Conservation (phyloP, 2,329 filamentous ascomycete species). For the Eurotiales sp. region DNA sequence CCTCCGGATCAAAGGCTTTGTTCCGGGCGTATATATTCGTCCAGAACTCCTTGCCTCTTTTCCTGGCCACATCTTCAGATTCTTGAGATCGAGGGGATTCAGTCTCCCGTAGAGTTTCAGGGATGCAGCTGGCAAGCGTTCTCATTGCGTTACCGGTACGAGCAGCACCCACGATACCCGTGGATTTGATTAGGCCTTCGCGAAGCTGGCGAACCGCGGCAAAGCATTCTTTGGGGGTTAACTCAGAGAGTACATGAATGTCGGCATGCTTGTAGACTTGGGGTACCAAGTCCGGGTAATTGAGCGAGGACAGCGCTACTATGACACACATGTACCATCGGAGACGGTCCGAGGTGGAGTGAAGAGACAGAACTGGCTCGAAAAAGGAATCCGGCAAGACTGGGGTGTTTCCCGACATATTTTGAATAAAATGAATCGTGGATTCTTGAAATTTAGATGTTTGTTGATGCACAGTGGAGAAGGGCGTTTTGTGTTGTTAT, state of each 20-base stretch:
- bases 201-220: neutral
- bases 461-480: too few species aligned
- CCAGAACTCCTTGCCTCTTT: neutral
- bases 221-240: neutral
- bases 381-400: neutral
- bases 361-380: conserved; percentile 1
- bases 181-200: conserved; percentile 1
- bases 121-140: neutral
- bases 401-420: neutral
- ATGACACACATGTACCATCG: conserved; percentile 2
- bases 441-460: too few species aligned
- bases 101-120: neutral
- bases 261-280: neutral
- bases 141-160: conserved; percentile 2
- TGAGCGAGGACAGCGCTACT: neutral
- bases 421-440: neutral
- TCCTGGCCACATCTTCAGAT: conserved; percentile 1
- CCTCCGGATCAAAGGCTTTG: conserved; percentile 1
- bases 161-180: neutral
- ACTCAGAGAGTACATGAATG: neutral
- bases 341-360: neutral
- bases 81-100: conserved; percentile 1
- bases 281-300: neutral
- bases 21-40: neutral
- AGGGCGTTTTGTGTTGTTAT: neutral